Evolutionary conservation across 2,329 filamentous ascomycete species (phyloP), one percentile per base, ranked within the genome.

Genomic region (Ramularia collo-cygni): DNA sequence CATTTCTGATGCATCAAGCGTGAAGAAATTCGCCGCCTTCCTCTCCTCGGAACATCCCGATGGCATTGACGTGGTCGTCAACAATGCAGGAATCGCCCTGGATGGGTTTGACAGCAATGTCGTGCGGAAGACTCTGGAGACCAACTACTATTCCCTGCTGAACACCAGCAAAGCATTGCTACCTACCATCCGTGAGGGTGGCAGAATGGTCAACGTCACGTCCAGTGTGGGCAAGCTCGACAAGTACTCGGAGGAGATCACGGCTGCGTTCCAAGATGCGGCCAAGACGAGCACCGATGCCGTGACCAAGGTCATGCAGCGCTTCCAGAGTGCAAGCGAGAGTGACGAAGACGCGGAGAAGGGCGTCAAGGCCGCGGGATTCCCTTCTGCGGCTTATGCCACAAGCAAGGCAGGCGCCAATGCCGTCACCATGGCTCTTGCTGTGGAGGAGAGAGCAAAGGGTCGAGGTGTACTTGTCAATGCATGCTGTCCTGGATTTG

Each of bases 91-190:
- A 18, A 57, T 60, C 15, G 57, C 57, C 1, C 29, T 59, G 34
- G 42, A 58, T 41, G 57, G 57, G 14, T 60, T 62, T 65, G 66
- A 74, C 47, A 43, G 59, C 4, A 57, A 68, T 16, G 60, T 75
- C 15, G 72, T 74, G 21, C 64, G 66, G 38, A 59, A 62, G 15
- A 76, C 73, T 0, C 56, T 76, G 3, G 56, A 62, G 15, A 68
- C 64, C 45, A 76, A 76, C 54, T 76, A 75, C 59, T 69, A 71
- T 55, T 68, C 66, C 51, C 73, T 71, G 3, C 57, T 76, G 10
- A 60, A 67, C 34, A 64, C 64, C 2, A 67, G 64, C 3, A 64
- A 64, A 28, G 46, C 59, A 7, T 61, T 75, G 42, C 58, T 76
- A 16, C 67, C 70, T 4, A 53, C 71, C 4, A 55, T 76, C 42